Percentiles rank a stretch among this genome's conserved stretches.
phyloP scores from a whole-genome alignment of 805 yeast species.

The Saccharomycopsis lassenensis region DNA sequence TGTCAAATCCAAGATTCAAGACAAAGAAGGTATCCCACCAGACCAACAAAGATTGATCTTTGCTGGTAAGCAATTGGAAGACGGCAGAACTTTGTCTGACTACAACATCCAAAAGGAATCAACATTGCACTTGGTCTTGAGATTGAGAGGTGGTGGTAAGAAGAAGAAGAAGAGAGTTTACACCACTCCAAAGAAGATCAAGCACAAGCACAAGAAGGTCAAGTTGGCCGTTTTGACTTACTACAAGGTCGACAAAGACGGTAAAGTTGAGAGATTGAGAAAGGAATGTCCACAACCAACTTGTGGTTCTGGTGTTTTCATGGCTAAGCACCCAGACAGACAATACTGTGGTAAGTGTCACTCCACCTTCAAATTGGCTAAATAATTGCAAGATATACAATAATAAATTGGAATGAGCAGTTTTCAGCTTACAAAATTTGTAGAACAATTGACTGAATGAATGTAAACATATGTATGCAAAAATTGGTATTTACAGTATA shows the following conservation, averaged over 20 bases:
- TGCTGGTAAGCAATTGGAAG: slow-evolving; percentile 96
- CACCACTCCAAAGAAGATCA: slow-evolving; percentile 99
- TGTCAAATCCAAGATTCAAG: slow-evolving; percentile 94
- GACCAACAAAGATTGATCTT: slow-evolving; percentile 96
- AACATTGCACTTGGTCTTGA: slow-evolving; percentile 87
- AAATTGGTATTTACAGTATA: no score
- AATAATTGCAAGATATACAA: slow-evolving; percentile 18
- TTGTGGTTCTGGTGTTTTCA: slow-evolving; percentile 99
- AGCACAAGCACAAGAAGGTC: slow-evolving; percentile 99
- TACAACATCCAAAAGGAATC: slow-evolving; percentile 99
- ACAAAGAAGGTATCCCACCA: slow-evolving; percentile 96
- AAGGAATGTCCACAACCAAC: slow-evolving; percentile 89
- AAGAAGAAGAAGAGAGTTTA: slow-evolving; percentile 99
- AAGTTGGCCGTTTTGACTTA: slow-evolving; percentile 98
- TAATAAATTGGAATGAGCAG: no score
- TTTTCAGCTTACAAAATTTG: no score
- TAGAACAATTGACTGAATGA: no score
- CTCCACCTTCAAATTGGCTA: slow-evolving; percentile 64
- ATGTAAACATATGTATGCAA: no score
- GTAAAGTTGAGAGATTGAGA: slow-evolving; percentile 97
- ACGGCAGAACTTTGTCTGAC: slow-evolving; percentile 92
- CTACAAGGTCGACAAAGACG: slow-evolving; percentile 99
- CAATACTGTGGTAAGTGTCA: slow-evolving; percentile 99
- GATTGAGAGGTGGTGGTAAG: slow-evolving; percentile 99
- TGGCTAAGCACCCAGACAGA: slow-evolving; percentile 98